These are phyloP conservation scores for Diaporthe batatas DNA, from an alignment of 2,329 filamentous ascomycete species.

Conservation along the genomic window DNA sequence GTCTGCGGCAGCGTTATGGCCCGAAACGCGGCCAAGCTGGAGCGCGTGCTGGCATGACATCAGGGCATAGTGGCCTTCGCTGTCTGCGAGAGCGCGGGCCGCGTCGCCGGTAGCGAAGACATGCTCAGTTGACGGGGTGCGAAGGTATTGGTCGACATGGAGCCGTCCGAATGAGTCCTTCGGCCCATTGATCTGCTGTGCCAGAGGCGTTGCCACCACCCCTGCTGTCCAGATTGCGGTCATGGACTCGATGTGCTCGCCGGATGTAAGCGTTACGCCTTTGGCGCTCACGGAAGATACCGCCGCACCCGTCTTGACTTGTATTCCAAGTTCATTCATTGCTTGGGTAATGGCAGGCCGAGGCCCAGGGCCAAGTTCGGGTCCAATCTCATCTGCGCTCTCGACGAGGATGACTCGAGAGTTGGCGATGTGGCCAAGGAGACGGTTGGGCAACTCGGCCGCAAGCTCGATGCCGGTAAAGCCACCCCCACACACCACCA, in stretches of 20 bases:
- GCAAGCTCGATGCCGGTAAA: conserved; percentile 22
- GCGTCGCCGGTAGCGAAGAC: conserved; percentile 2
- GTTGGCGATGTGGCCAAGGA: not conserved
- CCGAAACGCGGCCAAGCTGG: conserved; percentile 16
- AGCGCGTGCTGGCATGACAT: conserved; percentile 26
- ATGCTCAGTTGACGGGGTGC: not conserved
- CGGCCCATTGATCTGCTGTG: not conserved
- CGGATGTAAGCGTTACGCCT: not conserved
- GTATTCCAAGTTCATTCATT: not conserved
- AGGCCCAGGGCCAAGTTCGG: not conserved
- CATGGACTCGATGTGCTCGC: conserved; percentile 6
- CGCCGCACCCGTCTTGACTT: not conserved
- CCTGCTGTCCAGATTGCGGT: conserved; percentile 13
- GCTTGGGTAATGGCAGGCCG: conserved; percentile 11
- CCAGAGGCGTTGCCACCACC: conserved; percentile 12
- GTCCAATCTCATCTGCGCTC: not conserved
- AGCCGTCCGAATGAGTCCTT: not conserved
- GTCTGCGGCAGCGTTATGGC: conserved; percentile 7
- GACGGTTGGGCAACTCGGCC: conserved; percentile 10
- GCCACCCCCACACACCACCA: conserved; percentile 6
- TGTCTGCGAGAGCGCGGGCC: not conserved
- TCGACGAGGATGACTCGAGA: conserved; percentile 11
- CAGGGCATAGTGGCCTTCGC: not conserved
- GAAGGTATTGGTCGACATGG: not conserved
- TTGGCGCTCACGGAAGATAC: conserved; percentile 14